Evolutionary conservation across 768 basidiomycete species (phyloP), one percentile per base, ranked within the genome.

Genomic region (Porphyrellus cyaneotinctus): DNA sequence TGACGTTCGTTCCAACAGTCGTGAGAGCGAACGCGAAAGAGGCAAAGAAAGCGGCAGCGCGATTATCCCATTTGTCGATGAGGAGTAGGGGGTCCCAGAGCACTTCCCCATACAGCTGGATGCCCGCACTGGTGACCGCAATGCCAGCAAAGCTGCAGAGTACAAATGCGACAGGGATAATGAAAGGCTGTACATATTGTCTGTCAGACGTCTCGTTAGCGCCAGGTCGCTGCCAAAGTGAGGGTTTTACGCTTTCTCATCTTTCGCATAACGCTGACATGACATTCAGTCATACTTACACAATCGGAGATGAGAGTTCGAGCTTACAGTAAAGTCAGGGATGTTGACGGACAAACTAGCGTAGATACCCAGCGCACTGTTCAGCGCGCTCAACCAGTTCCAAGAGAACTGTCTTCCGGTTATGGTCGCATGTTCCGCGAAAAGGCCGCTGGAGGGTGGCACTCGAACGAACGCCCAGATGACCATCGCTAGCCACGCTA

Each of bases 11-110:
- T 26, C 70, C 72, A 11, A 60, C 51, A 1, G 62, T 70, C 11
- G 66, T 47, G 30, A 65, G 57, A 33, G 78, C 74, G 63, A 91
- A 91, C 33, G 82, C 78, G 65, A 90, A 83, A 0, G 87, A 77
- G 7, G 83, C 83, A 63, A 95, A 94, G 75, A 95, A 95, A 8
- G 85, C 83, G 0, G 87, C 89, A 0, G 88, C 84, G 31, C 93
- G 84, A 67, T 89, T 93, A 59, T 88, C 81, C 91, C 91, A 94
- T 31, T 74, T 75, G 65, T 88, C 81, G 60, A 92, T 87, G 57
- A 93, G 79, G 48, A 72, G 71, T 4, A 87, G 75, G 0, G 90
- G 91, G 62, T 93, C 85, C 91, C 64, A 64, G 15, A 64, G 58
- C 14, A 64, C 55, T 22, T 64, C 64, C 41, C 61, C 91, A 87